These are phyloP conservation scores for Chalaropsis thielavioides DNA, from an alignment of 2,329 filamentous ascomycete species.

Conservation along the genomic window DNA sequence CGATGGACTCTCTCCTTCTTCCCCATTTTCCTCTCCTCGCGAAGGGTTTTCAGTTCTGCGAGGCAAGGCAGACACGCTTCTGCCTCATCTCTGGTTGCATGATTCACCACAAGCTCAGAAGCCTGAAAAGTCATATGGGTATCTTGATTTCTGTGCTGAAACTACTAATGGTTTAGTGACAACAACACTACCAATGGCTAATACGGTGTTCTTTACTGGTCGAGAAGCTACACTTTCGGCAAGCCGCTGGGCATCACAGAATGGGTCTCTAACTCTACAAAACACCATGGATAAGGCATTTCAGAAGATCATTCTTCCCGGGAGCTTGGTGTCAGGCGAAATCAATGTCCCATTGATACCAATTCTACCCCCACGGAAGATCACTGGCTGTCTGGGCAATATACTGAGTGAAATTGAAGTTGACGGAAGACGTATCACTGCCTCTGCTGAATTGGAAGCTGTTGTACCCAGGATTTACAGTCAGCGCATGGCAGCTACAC, in stretches of 20 bases:
- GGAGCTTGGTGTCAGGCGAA: background rate
- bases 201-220: slow-evolving; percentile 64
- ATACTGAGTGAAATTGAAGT: slow-evolving; percentile 53
- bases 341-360: slow-evolving; percentile 39
- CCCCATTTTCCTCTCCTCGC: slow-evolving; percentile 1
- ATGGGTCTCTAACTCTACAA: slow-evolving; percentile 19
- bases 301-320: slow-evolving; percentile 27
- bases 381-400: slow-evolving; percentile 59
- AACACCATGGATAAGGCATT: slow-evolving; percentile 26
- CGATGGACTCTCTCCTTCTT: slow-evolving; percentile 35
- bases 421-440: slow-evolving; percentile 36
- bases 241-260: slow-evolving; percentile 20
- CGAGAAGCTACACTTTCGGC: slow-evolving; percentile 42
- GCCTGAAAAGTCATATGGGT: slow-evolving; percentile 10
- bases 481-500: slow-evolving; percentile 23
- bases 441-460: slow-evolving; percentile 56
- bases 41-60: slow-evolving; percentile 17
- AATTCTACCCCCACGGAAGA: slow-evolving; percentile 46
- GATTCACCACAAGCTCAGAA: slow-evolving; percentile 6
- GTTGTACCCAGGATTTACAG: slow-evolving; percentile 46
- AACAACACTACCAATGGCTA: slow-evolving; percentile 52
- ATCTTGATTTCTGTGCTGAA: slow-evolving; percentile 7
- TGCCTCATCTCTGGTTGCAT: slow-evolving; percentile 10
- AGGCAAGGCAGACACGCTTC: slow-evolving; percentile 10
- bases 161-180: slow-evolving; percentile 20